These are phyloP conservation scores for Microcos paniculata DNA, from an alignment of 345 rosid species.

Conservation along the genomic window DNA sequence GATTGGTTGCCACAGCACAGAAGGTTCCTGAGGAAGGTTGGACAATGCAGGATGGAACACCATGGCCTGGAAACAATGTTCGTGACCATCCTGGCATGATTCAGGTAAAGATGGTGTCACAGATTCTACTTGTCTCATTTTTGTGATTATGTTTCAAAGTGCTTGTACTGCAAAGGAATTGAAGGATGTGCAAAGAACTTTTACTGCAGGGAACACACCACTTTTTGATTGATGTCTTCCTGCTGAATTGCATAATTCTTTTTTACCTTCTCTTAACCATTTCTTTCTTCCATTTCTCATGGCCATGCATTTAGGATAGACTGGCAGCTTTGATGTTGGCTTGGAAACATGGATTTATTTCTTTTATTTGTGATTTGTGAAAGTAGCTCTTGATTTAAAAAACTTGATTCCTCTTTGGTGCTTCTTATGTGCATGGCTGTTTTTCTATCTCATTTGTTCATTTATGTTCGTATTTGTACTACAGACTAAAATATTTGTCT, in stretches of 20 bases:
- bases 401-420: slow-evolving; percentile 1
- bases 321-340: background rate
- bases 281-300: background rate
- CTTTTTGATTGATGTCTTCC: background rate
- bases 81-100: slow-evolving; percentile 99
- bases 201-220: background rate
- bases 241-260: background rate
- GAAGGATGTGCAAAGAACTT: background rate
- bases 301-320: background rate
- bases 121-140: background rate
- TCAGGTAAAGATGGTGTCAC: slow-evolving; percentile 58
- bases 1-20: slow-evolving; percentile 91
- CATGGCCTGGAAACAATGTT: slow-evolving; percentile 95
- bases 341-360: background rate
- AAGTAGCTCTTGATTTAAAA: background rate
- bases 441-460: background rate
- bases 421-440: background rate
- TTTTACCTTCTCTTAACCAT: background rate
- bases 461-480: background rate
- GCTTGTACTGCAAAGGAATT: slow-evolving; percentile 5
- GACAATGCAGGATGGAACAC: slow-evolving; percentile 99
- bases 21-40: slow-evolving; percentile 99
- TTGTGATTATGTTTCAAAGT: background rate
- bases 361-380: background rate
- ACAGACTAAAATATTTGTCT: slow-evolving; percentile 10